Evolutionary conservation across 331 rosid species (phyloP).

Genomic region (Arachis monticola): DNA sequence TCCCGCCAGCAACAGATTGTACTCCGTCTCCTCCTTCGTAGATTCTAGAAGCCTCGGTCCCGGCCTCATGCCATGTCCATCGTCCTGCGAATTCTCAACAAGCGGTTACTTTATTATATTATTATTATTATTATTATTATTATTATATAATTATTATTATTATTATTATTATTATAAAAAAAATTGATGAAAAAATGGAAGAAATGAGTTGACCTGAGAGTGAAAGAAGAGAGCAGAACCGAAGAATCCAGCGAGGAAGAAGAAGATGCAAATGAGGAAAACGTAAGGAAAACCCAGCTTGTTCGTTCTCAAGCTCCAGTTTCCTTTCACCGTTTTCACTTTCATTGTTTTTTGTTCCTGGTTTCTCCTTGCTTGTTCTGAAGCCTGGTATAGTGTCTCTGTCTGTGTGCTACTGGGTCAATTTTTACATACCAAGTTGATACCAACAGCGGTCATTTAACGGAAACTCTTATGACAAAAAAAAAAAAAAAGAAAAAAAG

Average conservation of each 20-base stretch:
- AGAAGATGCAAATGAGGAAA: constrained; percentile 63
- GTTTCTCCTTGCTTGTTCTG: not conserved
- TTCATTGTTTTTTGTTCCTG: constrained; percentile 45
- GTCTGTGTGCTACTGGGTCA: too few species aligned
- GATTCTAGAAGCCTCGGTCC: constrained; percentile 55
- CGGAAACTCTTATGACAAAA: too few species aligned
- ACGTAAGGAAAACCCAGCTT: constrained; percentile 55
- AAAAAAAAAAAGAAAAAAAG: too few species aligned
- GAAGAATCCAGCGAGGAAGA: constrained; percentile 73
- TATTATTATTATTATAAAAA: not conserved
- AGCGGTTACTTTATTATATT: not conserved
- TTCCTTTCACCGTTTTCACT: constrained; percentile 55
- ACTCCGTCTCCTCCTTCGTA: constrained; percentile 34
- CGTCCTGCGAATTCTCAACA: constrained; percentile 50
- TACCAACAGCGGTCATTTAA: too few species aligned
- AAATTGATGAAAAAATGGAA: not conserved
- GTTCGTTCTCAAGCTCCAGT: constrained; percentile 58
- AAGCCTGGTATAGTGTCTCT: not conserved
- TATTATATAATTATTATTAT: too few species aligned
- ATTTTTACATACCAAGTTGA: too few species aligned
- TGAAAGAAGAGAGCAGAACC: constrained; percentile 59
- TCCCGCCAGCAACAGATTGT: constrained; percentile 58
- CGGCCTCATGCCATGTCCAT: constrained; percentile 42
- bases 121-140: too few species aligned
- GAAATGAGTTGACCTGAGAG: constrained; percentile 42